Percentiles rank a stretch among this genome's conserved stretches.
phyloP scores from a whole-genome alignment of 805 yeast genomes.

The Candida schatavii region DNA sequence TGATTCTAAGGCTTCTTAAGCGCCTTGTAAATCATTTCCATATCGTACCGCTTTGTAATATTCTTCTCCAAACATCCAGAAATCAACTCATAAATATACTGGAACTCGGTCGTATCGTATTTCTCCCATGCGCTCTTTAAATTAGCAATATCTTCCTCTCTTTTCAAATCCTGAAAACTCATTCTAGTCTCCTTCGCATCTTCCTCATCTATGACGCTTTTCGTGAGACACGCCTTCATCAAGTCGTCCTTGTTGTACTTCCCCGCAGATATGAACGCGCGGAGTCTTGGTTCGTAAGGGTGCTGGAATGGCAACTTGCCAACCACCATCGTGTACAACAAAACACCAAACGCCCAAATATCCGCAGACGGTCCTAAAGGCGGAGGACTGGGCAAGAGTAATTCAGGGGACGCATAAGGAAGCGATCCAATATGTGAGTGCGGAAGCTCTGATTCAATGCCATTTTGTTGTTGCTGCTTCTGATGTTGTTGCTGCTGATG shows the following conservation, averaged over 20 bases:
- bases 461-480: conserved; percentile 2
- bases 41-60: conserved; percentile 49
- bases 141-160: conserved; percentile 14
- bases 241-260: conserved; percentile 51
- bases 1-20: conserved; percentile 1
- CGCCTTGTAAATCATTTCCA: conserved; percentile 31
- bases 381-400: conserved; percentile 60
- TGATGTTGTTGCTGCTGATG: not conserved
- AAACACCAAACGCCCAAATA: conserved; percentile 88
- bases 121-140: conserved; percentile 19
- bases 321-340: conserved; percentile 66
- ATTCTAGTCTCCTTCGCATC: conserved; percentile 9
- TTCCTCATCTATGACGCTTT: conserved; percentile 22
- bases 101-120: conserved; percentile 18
- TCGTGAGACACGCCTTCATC: conserved; percentile 35
- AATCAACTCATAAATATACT: conserved; percentile 36
- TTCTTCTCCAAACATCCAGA: conserved; percentile 54
- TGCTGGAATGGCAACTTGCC: conserved; percentile 83
- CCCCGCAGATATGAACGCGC: conserved; percentile 69
- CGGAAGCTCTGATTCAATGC: conserved; percentile 45
- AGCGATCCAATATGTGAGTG: conserved; percentile 81
- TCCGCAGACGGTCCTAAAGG: conserved; percentile 69
- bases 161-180: conserved; percentile 14
- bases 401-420: conserved; percentile 91
- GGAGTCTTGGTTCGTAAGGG: conserved; percentile 74